Evolutionary conservation across 2,329 filamentous ascomycete genomes (phyloP), one percentile per base, ranked within the genome.

Genomic region (Tolypocladium ophioglossoides): DNA sequence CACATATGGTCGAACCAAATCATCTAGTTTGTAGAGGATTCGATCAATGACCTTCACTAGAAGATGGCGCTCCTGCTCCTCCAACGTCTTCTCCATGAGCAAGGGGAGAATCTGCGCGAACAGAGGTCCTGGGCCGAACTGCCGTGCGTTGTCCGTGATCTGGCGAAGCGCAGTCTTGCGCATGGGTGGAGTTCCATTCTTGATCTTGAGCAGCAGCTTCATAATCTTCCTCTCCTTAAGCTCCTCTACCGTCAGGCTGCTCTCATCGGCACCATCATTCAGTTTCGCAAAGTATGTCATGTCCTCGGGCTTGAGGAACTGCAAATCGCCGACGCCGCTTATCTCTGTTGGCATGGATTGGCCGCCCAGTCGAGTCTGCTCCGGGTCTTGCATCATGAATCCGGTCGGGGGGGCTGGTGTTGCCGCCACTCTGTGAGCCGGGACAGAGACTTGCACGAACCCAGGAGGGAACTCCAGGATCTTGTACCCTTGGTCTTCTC

Each of bases 241-340:
- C 65, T 99, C 92, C 50, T 99, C 94, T 11, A 99, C 91, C 22
- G 86, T 91, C 72, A 99, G 82, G 24, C 84, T 80, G 63, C 92
- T 95, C 72, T 99, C 94, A 62, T 97, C 91, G 30, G 87, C 87
- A 39, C 89, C 91, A 66, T 99, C 94, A 24, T 95, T 92, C 41
- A 99, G 82, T 75, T 99, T 97, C 56, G 92, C 91, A 65, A 99
- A 99, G 73, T 99, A 99, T 40, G 89, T 86, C 91, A 97, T 96
- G 70, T 99, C 94, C 70, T 99, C 94, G 1, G 91, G 84, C 74
- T 99, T 99, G 80, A 99, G 96, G 69, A 97, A 99, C 62, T 96
- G 91, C 52, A 99, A 74, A 68, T 99, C 94, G 40, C 91, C 91
- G 51, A 99, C 91, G 40, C 94, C 94, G 4, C 94, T 91, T 39